Base-by-base conservation (phyloP, 2,329 filamentous ascomycete species). In the Claviceps humidiphila region DNA sequence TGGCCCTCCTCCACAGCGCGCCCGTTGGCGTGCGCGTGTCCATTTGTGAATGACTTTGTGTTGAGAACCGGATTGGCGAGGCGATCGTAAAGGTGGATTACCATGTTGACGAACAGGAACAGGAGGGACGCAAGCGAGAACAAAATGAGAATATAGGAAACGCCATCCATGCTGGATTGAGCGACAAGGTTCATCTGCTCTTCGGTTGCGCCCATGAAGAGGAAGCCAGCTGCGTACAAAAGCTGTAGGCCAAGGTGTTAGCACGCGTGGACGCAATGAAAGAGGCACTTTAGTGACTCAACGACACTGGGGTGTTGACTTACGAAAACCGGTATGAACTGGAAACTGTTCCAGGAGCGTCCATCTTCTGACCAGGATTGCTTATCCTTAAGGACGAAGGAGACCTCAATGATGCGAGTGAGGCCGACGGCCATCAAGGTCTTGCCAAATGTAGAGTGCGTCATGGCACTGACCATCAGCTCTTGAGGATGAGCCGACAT, bases 181-280 rank as follows among this genome's bases (percentile, higher is more conserved):
- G 80, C 76, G 5, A 97, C 74, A 1, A 96, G 73, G 22, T 74
- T 63, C 87, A 97, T 95, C 69, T 97, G 93, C 70, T 98, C 90
- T 66, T 97, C 93, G 0, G 89, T 97, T 16, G 93, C 91, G 37
- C 89, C 87, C 89, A 97, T 95, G 72, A 98, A 98, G 42, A 98
- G 76, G 71, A 97, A 95, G 1, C 93, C 93, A 3, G 90, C 86
- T 5, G 90, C 89, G 62, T 87, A 95, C 30, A 98, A 78, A 42
- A 97, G 77, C 89, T 94, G 20, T 1, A 3, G 4, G 47, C 38
- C 1, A 39, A 26, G 7, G 14, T 40, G 34, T 51, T 38, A 45
- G 49, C 30, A 26, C 17, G 20, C n/a, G 1, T 24, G 11, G 37
- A 24, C 4, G 13, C 40, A 8, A 43, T 34, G 11, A 7, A 13